A percentile compares a stretch with the other conserved stretches of the same genome.
These are phyloP conservation scores for Aspergillus sp. DNA, from an alignment of 2,329 filamentous ascomycete genomes.

Conservation along the genomic window DNA sequence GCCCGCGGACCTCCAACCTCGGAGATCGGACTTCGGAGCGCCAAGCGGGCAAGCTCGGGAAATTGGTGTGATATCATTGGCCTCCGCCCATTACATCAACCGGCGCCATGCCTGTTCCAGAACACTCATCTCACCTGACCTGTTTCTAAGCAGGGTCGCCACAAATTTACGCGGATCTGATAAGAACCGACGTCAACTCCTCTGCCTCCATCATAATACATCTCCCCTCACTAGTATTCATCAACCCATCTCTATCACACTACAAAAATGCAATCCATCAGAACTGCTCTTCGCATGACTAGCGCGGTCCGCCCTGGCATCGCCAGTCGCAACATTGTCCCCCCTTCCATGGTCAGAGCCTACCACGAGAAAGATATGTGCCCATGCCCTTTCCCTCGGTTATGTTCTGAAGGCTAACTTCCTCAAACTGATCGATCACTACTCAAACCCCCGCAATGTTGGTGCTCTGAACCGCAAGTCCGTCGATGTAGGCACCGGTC, in stretches of 20 bases:
- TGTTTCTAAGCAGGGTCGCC: slow-evolving; percentile 11
- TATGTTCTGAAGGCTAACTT: slow-evolving; percentile 12
- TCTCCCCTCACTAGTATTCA: not conserved
- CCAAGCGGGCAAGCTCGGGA: not conserved
- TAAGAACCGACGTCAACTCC: slow-evolving; percentile 12
- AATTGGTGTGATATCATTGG: slow-evolving; percentile 5
- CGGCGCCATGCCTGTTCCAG: not conserved
- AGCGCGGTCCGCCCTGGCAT: slow-evolving; percentile 8
- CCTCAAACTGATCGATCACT: slow-evolving; percentile 69
- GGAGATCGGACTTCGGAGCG: slow-evolving; percentile 8
- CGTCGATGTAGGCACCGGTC: slow-evolving; percentile 80
- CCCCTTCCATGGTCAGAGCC: slow-evolving; percentile 10
- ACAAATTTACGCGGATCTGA: slow-evolving; percentile 12
- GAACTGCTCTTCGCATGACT: slow-evolving; percentile 10
- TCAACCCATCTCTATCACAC: not conserved
- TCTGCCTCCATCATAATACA: slow-evolving; percentile 6
- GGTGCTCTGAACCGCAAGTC: slow-evolving; percentile 79
- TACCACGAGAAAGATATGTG: slow-evolving; percentile 68
- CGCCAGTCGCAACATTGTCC: slow-evolving; percentile 8
- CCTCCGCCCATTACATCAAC: not conserved
- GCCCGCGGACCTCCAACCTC: slow-evolving; percentile 1
- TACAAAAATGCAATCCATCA: slow-evolving; percentile 12
- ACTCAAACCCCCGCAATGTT: slow-evolving; percentile 67
- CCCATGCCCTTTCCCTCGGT: not conserved
- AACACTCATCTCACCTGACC: slow-evolving; percentile 6